These are phyloP conservation scores for Colletotrichum liaoningense DNA, from an alignment of 2,329 filamentous ascomycete species.

Conservation along the genomic window DNA sequence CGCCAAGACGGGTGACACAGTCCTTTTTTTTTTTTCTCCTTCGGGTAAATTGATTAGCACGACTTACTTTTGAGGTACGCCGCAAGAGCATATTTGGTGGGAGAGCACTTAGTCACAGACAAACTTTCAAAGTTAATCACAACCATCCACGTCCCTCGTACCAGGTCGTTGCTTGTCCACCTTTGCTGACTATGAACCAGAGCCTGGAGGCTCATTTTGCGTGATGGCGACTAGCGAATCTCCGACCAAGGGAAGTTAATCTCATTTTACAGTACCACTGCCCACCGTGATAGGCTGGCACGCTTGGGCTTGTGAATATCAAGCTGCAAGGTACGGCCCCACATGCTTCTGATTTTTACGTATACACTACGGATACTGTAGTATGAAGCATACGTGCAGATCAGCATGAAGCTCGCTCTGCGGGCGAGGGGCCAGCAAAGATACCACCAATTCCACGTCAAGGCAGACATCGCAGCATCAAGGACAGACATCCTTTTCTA, in stretches of 20 bases:
- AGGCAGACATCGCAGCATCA: neutral
- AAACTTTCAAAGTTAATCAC: too few species aligned
- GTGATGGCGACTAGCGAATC: neutral
- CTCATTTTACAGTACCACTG: neutral
- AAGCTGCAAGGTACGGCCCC: neutral
- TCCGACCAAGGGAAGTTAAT: neutral
- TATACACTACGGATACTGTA: too few species aligned
- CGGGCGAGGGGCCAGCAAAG: neutral
- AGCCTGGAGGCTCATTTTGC: neutral
- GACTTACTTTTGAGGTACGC: too few species aligned
- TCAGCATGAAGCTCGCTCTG: too few species aligned
- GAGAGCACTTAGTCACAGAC: too few species aligned
- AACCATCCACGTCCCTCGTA: too few species aligned
- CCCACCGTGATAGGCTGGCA: neutral
- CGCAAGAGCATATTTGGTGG: too few species aligned
- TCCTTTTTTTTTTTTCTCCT: conserved; percentile 3
- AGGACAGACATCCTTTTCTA: neutral
- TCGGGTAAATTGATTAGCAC: too few species aligned
- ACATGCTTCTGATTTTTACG: neutral
- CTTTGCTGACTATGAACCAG: too few species aligned
- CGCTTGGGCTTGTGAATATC: neutral
- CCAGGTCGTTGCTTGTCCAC: too few species aligned
- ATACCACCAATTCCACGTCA: neutral
- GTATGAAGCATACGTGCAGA: neutral
- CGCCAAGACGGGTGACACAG: conserved; percentile 18